Base-by-base conservation (phyloP, 2,329 filamentous ascomycete species). In the Annulohypoxylon truncatum region DNA sequence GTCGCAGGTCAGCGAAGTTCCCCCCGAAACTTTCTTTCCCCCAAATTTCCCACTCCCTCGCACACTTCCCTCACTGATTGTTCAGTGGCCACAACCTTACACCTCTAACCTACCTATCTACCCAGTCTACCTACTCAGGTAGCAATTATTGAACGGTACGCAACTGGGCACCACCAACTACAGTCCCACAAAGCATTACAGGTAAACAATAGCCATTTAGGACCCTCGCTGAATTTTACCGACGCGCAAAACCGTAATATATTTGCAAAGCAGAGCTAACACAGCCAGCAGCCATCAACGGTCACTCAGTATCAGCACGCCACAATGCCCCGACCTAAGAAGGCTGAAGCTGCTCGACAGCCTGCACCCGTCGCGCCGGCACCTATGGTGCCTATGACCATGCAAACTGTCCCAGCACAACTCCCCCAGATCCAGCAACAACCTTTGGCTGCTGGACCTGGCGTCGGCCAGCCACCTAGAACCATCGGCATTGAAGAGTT, bases 401-500 rank as follows among this genome's bases (percentile, higher is more conserved):
- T 72, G 63, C 68, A 68, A 33, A 58, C 61, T 9, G 69, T 73
- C 64, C 61, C 67, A 15, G 62, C 51, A 38, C 71, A 72, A 31
- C 40, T 69, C 22, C 56, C 66, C 8, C 67, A 71, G 33, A 71
- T 73, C 57, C 70, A 69, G 52, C 73, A 72, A 44, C 67, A 65
- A 51, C 72, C 66, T 67, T 58, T 69, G 6, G 64, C 61, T 10
- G 54, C 58, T 15, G 64, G 61, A 20, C 61, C 64, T 55, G 66
- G 55, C 15, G 51, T 55, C 9, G 15, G 38, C 18, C 67, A 61
- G 29, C 57, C 60, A 29, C 63, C 56, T 6, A 58, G 74, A 31
- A 76, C 75, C 42, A 87, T 92, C 70, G 88, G 93, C 67, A 85
- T 91, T 61, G 90, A 93, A 63, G 90, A 92, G 78, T 95, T 95